These are phyloP conservation scores for Platanthera zijinensis DNA, from an alignment of 106 monocot genomes.

Conservation along the genomic window DNA sequence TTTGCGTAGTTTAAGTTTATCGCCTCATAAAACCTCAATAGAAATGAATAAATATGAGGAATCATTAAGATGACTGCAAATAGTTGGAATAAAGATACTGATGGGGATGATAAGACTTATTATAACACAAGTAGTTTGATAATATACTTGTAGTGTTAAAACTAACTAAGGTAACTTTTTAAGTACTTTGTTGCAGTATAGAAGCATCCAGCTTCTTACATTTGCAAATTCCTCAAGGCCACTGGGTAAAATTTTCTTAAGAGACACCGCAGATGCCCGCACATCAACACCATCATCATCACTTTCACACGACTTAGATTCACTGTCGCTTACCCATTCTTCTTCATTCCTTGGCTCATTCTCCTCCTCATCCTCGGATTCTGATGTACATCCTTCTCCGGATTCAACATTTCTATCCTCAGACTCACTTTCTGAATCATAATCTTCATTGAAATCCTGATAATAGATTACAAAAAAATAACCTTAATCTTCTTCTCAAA, in stretches of 20 bases:
- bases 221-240: constrained; percentile 64
- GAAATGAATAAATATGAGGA: no score
- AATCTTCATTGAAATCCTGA: constrained; percentile 64
- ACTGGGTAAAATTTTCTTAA: constrained; percentile 61
- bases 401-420: constrained; percentile 70
- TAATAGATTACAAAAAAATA: neutral
- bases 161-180: no score
- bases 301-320: constrained; percentile 53
- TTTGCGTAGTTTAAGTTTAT: no score
- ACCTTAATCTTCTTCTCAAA: neutral
- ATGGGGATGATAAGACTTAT: no score
- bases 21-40: no score
- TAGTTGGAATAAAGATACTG: no score
- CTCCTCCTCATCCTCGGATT: constrained; percentile 65
- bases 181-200: neutral
- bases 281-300: constrained; percentile 49
- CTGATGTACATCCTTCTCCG: constrained; percentile 55
- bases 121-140: no score
- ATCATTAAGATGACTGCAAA: no score
- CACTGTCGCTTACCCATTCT: constrained; percentile 54
- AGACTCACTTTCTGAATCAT: constrained; percentile 53
- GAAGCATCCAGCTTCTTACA: constrained; percentile 20
- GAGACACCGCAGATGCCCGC: constrained; percentile 41
- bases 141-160: no score
- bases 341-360: constrained; percentile 56